Evolutionary conservation across 108 stramenopile species (phyloP).

Genomic region (Hondaea fermentalgiana): DNA sequence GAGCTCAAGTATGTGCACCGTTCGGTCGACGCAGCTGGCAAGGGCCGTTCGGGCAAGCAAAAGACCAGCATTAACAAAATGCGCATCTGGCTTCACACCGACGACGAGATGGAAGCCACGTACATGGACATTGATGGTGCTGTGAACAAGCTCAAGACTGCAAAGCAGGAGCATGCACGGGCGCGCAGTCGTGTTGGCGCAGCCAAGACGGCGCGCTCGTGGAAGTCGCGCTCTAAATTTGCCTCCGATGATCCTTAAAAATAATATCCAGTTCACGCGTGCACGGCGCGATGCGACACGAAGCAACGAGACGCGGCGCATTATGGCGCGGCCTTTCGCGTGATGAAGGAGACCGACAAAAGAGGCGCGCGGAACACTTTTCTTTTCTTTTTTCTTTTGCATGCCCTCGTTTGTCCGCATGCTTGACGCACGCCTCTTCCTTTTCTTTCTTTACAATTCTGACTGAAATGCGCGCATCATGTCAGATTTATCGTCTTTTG

Average conservation of each 20-base stretch:
- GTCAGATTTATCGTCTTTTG: too few species aligned
- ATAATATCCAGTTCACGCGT: background rate
- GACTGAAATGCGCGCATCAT: too few species aligned
- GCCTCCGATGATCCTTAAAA: background rate
- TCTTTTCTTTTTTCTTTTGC: background rate
- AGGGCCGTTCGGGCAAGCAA: background rate
- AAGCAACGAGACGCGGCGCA: too few species aligned
- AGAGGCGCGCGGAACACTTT: background rate
- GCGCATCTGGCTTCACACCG: background rate
- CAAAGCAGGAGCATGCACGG: background rate
- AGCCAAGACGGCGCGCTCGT: background rate
- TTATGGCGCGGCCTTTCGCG: too few species aligned
- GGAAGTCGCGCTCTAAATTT: background rate
- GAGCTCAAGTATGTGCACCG: background rate
- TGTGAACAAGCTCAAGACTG: background rate
- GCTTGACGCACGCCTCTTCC: too few species aligned
- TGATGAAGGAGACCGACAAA: too few species aligned
- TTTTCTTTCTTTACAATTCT: too few species aligned
- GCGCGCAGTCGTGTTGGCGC: background rate
- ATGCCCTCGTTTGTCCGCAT: too few species aligned
- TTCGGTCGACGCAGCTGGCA: background rate
- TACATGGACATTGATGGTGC: background rate
- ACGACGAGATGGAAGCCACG: background rate
- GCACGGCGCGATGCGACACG: background rate
- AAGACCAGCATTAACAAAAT: constrained; percentile 9